Percentiles rank a stretch among this genome's conserved stretches.
These are phyloP conservation scores for Nemania bipapillata DNA, from an alignment of 2,329 filamentous ascomycete genomes.

Conservation along the genomic window DNA sequence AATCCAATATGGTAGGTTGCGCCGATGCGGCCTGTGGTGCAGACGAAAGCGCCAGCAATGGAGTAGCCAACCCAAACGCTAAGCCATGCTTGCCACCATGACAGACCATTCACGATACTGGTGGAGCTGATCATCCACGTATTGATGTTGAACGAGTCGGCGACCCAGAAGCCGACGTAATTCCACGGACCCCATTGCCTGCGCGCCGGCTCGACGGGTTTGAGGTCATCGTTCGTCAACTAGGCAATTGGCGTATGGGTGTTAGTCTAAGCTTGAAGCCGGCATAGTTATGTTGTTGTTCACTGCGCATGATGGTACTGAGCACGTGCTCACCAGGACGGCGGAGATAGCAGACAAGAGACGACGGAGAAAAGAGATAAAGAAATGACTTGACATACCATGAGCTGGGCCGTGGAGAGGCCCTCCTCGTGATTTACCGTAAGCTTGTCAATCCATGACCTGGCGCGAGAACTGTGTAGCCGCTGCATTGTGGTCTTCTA, in stretches of 20 bases:
- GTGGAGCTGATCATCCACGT: conserved; percentile 93
- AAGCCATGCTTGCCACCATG: conserved; percentile 93
- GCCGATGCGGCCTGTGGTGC: conserved; percentile 82
- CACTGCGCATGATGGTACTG: conserved; percentile 3
- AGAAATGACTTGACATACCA: conserved; percentile 61
- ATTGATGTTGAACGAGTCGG: conserved; percentile 88
- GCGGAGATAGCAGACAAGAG: neutral
- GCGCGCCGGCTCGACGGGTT: conserved; percentile 79
- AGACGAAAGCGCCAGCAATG: conserved; percentile 79
- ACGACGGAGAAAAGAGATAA: neutral
- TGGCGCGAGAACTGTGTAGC: conserved; percentile 54
- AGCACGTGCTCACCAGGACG: conserved; percentile 27
- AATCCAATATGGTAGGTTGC: conserved; percentile 90
- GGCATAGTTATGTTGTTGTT: neutral
- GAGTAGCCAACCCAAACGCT: conserved; percentile 88
- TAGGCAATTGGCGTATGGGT: conserved; percentile 46
- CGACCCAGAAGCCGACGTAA: conserved; percentile 88
- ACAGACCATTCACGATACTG: conserved; percentile 80
- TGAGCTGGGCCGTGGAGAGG: conserved; percentile 80
- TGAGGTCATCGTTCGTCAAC: conserved; percentile 85
- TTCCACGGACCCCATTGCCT: conserved; percentile 89
- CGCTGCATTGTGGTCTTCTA: conserved; percentile 46
- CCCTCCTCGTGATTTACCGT: conserved; percentile 80
- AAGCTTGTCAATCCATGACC: conserved; percentile 66
- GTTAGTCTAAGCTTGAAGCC: conserved; percentile 29